Evolutionary conservation across 2,329 filamentous ascomycete genomes (phyloP).

Genomic region (Nakataea oryzae): DNA sequence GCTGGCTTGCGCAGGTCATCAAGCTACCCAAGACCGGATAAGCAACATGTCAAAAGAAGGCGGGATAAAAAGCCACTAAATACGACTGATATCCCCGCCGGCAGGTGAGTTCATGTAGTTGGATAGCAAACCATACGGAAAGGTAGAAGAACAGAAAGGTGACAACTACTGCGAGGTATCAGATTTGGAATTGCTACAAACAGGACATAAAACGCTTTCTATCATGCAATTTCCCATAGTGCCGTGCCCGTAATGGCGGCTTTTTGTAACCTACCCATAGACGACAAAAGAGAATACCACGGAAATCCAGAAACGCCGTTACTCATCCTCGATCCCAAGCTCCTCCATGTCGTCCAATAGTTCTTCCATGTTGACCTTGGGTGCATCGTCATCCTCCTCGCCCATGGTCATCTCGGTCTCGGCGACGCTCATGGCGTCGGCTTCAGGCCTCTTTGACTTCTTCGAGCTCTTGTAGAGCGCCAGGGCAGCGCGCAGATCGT

Average conservation of each 20-base stretch:
- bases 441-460: conserved; percentile 37
- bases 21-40: too few species aligned
- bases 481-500: conserved; percentile 73
- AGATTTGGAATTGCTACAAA: not conserved
- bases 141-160: not conserved
- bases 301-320: not conserved
- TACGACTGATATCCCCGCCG: too few species aligned
- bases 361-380: conserved; percentile 67
- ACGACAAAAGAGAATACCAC: not conserved
- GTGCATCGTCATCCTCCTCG: conserved; percentile 53
- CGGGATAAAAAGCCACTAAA: too few species aligned
- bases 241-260: not conserved
- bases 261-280: not conserved
- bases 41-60: too few species aligned
- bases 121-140: too few species aligned
- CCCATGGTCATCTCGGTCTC: conserved; percentile 40
- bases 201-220: not conserved
- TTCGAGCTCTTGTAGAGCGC: conserved; percentile 70
- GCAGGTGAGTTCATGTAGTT: too few species aligned
- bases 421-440: conserved; percentile 55
- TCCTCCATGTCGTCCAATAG: conserved; percentile 91
- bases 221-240: conserved; percentile 3
- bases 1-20: too few species aligned
- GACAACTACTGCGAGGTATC: not conserved
- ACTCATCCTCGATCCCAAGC: conserved; percentile 54